Evolutionary conservation across 2,329 filamentous ascomycete genomes (phyloP), one percentile per base, ranked within the genome.

Genomic region (Pezicula radicicola): DNA sequence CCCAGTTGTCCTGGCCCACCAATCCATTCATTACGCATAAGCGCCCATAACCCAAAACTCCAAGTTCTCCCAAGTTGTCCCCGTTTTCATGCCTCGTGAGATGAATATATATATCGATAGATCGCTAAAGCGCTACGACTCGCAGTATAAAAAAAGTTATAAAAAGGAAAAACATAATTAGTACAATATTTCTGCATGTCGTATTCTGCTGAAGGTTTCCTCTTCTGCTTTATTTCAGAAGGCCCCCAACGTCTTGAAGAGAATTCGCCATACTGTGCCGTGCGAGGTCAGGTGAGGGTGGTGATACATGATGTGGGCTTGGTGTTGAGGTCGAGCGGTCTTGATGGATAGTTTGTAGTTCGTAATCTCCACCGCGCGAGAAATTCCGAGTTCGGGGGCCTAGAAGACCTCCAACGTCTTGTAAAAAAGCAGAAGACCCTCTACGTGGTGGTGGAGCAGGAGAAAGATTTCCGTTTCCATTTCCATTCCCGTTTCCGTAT

Each of bases 351-450:
- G 61, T 63, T 46, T 66, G 58, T 10, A 66, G 46, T 40, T 66
- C 63, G 44, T 59, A 62, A 4, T 55, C 55, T 39, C 59, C 41
- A 56, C 56, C 56, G 64, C 55, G 2, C 57, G 55, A 27, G 62
- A 60, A 12, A 58, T 59, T 7, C 54, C 49, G 8, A 54, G 51
- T 9, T 58, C 51, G 4, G 12, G 79, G 75, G 3, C 68, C 71
- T 5, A 85, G 63, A 15, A 83, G 68, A 1, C 78, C 81, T 8
- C 80, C 77, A 1, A 84, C 64, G 57, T 85, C 83, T 56, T 82
- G 79, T 6, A 85, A 66, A n/a, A 85, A 61, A 0, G 80, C 76
- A 1, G 78, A 74, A 2, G 81, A 84, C 3, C 82, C 82, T 41
- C 79, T 69, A 6, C 78, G 72, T 1, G n/a, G n/a, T n/a, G 73